A percentile compares a stretch with the other conserved stretches of the same genome.
Evolutionary conservation across 176 grass and related monocot species (phyloP).

Genomic region (maize (Zea mays)): Zm-B73-REFERENCE-NAM-5.0 NC_050104.1:140025001-140025500

Average conservation of each 20-base stretch:
- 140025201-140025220: slow-evolving; percentile 2
- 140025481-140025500: slow-evolving; percentile 7
- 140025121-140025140: slow-evolving; percentile 12
- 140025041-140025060: not conserved
- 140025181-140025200: slow-evolving; percentile 13
- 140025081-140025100: slow-evolving; percentile 24
- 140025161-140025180: slow-evolving; percentile 22
- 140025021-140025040: no score
- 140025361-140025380: slow-evolving; percentile 27
- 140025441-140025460: slow-evolving; percentile 15
- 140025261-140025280: slow-evolving; percentile 19
- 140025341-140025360: slow-evolving; percentile 30
- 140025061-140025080: slow-evolving; percentile 28
- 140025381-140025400: slow-evolving; percentile 30
- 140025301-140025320: slow-evolving; percentile 13
- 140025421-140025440: not conserved
- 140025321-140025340: slow-evolving; percentile 11
- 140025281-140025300: slow-evolving; percentile 24
- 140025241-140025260: not conserved
- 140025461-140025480: slow-evolving; percentile 29
- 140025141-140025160: slow-evolving; percentile 12
- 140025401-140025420: not conserved
- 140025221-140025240: not conserved
- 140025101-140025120: slow-evolving; percentile 20
- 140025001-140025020: no score